These are phyloP conservation scores for Metschnikowia cubensis DNA, from an alignment of 805 yeast genomes.

Conservation along the genomic window DNA sequence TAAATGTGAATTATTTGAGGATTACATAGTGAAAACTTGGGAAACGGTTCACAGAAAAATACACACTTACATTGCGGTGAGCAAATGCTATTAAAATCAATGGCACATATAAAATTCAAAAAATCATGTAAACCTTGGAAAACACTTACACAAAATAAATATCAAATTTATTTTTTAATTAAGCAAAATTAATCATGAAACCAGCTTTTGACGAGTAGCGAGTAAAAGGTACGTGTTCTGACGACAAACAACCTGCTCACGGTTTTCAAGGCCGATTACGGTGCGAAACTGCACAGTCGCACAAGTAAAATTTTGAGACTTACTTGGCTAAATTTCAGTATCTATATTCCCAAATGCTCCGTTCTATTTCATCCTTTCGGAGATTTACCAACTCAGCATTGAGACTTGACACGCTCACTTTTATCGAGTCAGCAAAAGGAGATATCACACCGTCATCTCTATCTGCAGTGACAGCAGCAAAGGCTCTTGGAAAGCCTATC, in stretches of 20 bases:
- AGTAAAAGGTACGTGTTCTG: neutral
- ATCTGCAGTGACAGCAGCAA: conserved; percentile 75
- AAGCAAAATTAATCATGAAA: neutral
- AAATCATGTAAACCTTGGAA: neutral
- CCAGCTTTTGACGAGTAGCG: neutral
- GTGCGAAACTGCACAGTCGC: conserved; percentile 5
- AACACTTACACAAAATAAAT: neutral
- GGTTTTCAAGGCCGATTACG: neutral
- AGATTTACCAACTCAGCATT: conserved; percentile 9
- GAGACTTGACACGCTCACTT: conserved; percentile 57
- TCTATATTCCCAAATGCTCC: conserved; percentile 9
- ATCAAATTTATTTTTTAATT: neutral
- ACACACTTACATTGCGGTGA: neutral
- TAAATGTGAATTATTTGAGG: too few relatives aligned
- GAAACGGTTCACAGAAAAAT: neutral
- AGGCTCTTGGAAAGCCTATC: conserved; percentile 68
- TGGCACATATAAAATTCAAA: neutral
- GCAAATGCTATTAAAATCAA: neutral
- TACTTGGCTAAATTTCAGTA: neutral
- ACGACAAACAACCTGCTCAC: neutral
- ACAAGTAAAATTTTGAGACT: conserved; percentile 2
- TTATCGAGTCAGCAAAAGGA: conserved; percentile 60
- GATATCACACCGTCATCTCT: conserved; percentile 63
- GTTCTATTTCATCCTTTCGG: conserved; percentile 10
- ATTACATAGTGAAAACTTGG: too few relatives aligned